Conservation (phyloP, 2,329 filamentous ascomycete species). For the Cladosporium phlei region DNA sequence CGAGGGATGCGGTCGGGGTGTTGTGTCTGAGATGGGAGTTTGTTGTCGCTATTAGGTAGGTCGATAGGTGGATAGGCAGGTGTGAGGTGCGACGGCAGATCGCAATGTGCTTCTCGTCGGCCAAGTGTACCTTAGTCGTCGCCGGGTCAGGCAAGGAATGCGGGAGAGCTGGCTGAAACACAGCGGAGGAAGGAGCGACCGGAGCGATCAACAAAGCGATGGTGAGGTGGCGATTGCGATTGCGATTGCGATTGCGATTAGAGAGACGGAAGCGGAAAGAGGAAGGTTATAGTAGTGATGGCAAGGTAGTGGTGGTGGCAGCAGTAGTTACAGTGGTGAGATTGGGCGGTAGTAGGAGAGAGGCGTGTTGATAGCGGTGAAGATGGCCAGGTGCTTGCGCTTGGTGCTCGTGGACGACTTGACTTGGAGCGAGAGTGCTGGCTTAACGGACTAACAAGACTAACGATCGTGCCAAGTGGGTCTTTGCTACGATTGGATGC, state of each 20-base stretch:
- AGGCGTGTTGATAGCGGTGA: slow-evolving; percentile 4
- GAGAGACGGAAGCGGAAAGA: slow-evolving; percentile 4
- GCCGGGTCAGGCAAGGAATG: slow-evolving; percentile 13
- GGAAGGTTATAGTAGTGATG: slow-evolving; percentile 3
- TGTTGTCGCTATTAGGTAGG: slow-evolving; percentile 7
- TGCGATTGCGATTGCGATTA: background rate
- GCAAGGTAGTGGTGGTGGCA: slow-evolving; percentile 10
- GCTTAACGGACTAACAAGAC: no score
- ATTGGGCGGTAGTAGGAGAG: slow-evolving; percentile 5
- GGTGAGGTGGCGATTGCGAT: background rate
- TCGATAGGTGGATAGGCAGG: background rate
- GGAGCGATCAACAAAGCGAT: slow-evolving; percentile 13
- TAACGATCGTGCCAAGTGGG: no score
- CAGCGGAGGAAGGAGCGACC: slow-evolving; percentile 12
- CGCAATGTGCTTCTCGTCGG: slow-evolving; percentile 11
- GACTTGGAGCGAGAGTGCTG: no score
- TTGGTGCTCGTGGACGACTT: no score
- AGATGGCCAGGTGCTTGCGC: no score
- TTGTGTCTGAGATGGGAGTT: background rate
- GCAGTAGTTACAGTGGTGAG: background rate
- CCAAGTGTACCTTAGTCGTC: no score
- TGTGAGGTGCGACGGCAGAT: slow-evolving; percentile 3
- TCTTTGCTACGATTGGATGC: no score
- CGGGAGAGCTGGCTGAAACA: slow-evolving; percentile 13
- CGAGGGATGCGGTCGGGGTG: background rate